phyloP scores from a whole-genome alignment of 202 grass and related monocot genomes.

The Panicum virgatum region DNA sequence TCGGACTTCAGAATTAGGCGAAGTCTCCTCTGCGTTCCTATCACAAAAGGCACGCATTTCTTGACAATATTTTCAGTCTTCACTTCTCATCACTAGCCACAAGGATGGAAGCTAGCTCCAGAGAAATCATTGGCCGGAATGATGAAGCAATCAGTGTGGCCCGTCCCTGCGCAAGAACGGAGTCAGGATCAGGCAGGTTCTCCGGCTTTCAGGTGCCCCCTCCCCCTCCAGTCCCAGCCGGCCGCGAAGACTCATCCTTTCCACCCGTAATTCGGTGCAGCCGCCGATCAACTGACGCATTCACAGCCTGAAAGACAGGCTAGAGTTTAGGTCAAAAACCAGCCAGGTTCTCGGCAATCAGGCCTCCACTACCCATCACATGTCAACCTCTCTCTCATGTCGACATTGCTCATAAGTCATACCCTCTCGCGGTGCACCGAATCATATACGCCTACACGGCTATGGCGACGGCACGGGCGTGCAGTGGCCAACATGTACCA shows the following conservation, averaged over 20 bases:
- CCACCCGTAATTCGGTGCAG: not conserved
- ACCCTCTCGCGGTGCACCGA: not conserved
- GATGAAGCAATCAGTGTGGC: not conserved
- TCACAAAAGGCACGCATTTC: not conserved
- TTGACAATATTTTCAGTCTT: not conserved
- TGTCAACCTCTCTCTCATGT: constrained; percentile 22
- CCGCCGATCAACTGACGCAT: not conserved
- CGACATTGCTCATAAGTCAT: constrained; percentile 24
- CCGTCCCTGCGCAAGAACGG: not conserved
- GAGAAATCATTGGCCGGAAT: not conserved
- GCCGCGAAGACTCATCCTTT: not conserved
- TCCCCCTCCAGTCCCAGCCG: not conserved
- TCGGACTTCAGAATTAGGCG: not conserved
- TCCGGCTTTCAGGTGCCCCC: not conserved
- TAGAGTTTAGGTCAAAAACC: constrained; percentile 29
- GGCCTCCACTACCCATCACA: not conserved
- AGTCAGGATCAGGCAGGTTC: not conserved
- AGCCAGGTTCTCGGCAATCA: constrained; percentile 26
- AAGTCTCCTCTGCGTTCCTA: not conserved
- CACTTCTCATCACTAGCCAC: not conserved
- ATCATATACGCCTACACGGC: constrained; percentile 19
- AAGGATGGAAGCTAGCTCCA: not conserved
- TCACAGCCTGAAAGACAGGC: not conserved
- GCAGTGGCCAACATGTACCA: constrained; percentile 3
- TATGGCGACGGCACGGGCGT: not conserved